Percentiles rank a stretch among this genome's conserved stretches.
phyloP scores from a whole-genome alignment of 768 basidiomycete species.

The Cubamyces sp. region DNA sequence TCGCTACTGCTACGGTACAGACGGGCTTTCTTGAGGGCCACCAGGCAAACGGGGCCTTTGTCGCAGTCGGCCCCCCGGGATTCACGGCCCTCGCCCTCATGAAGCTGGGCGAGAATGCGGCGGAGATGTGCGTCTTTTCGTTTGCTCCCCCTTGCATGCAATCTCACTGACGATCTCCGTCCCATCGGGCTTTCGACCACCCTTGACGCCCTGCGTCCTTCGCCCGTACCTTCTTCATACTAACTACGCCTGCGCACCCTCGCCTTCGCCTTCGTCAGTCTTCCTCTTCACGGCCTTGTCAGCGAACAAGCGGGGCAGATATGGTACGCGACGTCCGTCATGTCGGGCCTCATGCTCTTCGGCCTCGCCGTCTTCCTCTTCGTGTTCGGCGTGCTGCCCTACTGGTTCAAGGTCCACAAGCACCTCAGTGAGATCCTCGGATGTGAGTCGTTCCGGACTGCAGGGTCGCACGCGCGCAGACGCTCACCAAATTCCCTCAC shows the following conservation, averaged over 20 bases:
- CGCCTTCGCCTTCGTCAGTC: conserved; percentile 27
- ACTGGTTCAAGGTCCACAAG: conserved; percentile 55
- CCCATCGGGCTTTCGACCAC: conserved; percentile 12
- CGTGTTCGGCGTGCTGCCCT: conserved; percentile 47
- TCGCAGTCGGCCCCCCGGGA: conserved; percentile 52
- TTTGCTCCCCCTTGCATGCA: not conserved
- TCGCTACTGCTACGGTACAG: conserved; percentile 28
- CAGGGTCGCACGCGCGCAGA: not conserved
- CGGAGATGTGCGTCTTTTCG: conserved; percentile 39
- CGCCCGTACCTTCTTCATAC: no score
- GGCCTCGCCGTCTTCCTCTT: conserved; percentile 54
- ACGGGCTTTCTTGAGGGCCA: conserved; percentile 52
- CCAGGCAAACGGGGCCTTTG: conserved; percentile 53
- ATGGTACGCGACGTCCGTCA: conserved; percentile 47
- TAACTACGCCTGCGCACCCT: not conserved
- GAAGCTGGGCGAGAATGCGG: conserved; percentile 44
- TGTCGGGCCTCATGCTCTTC: conserved; percentile 45
- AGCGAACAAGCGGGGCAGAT: conserved; percentile 46
- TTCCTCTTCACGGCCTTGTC: conserved; percentile 41
- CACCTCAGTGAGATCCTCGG: conserved; percentile 50
- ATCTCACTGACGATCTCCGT: conserved; percentile 9
- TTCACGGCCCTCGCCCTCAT: conserved; percentile 53
- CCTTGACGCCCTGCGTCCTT: no score
- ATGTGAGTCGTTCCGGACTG: conserved; percentile 36
- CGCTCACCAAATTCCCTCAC: conserved; percentile 4